Base-by-base conservation (phyloP, 2,329 filamentous ascomycete genomes). In the Pseudocercospora pini-densiflorae region DNA sequence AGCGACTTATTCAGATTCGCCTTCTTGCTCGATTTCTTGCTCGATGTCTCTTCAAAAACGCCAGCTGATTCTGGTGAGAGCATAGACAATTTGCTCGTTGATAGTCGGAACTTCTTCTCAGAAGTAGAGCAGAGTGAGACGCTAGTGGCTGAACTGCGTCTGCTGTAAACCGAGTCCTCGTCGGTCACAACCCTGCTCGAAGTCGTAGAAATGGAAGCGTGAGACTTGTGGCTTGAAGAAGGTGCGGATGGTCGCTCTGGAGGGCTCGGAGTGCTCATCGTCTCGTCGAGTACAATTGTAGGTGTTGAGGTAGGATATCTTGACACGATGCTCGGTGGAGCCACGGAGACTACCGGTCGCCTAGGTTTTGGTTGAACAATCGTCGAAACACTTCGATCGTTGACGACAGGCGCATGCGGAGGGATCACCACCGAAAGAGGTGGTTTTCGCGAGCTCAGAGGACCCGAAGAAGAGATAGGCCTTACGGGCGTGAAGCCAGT, bases 101-200 rank as follows among this genome's bases (percentile, higher is more conserved):
- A 27, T 29, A 58, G n/a, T 12, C 23, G 55, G 14, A 51, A 40
- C 16, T 60, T 64, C 51, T 65, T 43, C 31, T 68, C 63, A 19
- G 68, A 63, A 36, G 63, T 65, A 10, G 66, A n/a, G 16, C 61
- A 60, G 2, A 66, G 45, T 10, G 63, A 58, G 60, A 75, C 49
- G 51, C 71, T 72, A 6, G 71, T 74, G 45, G 72, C 68, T 43
- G 73, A 73, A 65, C 67, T 79, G 70, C 66, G 72, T 64, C 72
- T 81, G 70, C 80, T 83, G 68, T 80, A 77, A 31, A 72, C 68
- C 7, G 81, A 82, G 8, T 76, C 78, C 19, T 76, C 72, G 62
- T 80, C 78, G 31, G 72, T 72, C 8, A 53, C 58, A 9, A 78
- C 77, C 62, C 77, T 77, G 31, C 78, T 80, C 1, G 79, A 80